These are phyloP conservation scores for Tetrastigma voinierianum DNA, from an alignment of 164 flowering plant species.

Conservation along the genomic window DNA sequence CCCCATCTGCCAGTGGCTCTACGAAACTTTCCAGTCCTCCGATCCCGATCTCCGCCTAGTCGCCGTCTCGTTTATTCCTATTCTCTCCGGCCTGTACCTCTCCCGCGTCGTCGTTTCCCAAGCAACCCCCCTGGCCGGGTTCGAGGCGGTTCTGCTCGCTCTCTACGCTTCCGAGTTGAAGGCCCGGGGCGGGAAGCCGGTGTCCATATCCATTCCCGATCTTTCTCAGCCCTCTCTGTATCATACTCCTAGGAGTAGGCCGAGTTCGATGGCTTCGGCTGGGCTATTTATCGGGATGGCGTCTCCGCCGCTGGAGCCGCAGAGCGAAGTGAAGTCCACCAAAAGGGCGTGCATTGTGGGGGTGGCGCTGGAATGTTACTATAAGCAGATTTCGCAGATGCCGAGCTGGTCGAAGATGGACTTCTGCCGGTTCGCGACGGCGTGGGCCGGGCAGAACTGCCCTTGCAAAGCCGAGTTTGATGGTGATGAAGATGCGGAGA, in stretches of 20 bases:
- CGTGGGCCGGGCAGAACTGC: constrained; percentile 88
- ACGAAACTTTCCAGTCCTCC: constrained; percentile 78
- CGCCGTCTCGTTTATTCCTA: constrained; percentile 78
- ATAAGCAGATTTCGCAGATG: constrained; percentile 78
- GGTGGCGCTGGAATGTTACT: constrained; percentile 68
- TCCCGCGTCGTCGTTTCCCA: constrained; percentile 46
- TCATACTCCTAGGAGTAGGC: constrained; percentile 51
- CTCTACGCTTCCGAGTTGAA: constrained; percentile 67
- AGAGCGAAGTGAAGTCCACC: constrained; percentile 80
- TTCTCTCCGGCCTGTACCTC: constrained; percentile 68
- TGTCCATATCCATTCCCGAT: constrained; percentile 65
- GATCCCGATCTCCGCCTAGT: constrained; percentile 86
- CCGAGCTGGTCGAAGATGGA: constrained; percentile 85
- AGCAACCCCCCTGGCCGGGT: constrained; percentile 60
- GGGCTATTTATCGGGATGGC: constrained; percentile 47
- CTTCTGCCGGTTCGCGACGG: constrained; percentile 54
- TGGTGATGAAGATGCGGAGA: constrained; percentile 8
- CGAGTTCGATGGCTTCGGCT: not conserved
- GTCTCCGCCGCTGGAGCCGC: constrained; percentile 73
- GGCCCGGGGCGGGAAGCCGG: constrained; percentile 68
- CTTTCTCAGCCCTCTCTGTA: constrained; percentile 84
- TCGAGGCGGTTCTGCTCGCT: constrained; percentile 83
- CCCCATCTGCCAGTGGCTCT: constrained; percentile 94
- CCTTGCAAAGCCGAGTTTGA: constrained; percentile 42
- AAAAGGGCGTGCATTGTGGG: constrained; percentile 78